A percentile compares a stretch with the other conserved stretches of the same genome.
Evolutionary conservation across 495 filamentous ascomycete species (phyloP).

Genomic region (Mytilinidion resinicola): DNA sequence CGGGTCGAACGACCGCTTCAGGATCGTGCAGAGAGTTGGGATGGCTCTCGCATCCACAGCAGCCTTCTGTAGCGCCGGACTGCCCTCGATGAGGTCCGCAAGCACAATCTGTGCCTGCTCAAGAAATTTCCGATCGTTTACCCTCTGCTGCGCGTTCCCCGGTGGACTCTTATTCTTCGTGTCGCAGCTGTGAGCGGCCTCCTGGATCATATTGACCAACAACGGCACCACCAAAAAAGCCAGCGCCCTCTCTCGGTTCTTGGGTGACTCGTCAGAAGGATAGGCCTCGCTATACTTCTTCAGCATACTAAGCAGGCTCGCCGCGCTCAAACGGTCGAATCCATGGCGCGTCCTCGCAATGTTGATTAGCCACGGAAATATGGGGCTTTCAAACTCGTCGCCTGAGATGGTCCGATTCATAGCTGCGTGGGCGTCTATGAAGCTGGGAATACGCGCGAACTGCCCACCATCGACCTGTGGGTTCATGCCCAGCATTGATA

Average conservation of each 20-base stretch:
- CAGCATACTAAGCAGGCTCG: constrained; percentile 52
- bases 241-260: constrained; percentile 31
- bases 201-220: constrained; percentile 35
- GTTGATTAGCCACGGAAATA: constrained; percentile 78
- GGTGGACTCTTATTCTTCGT: constrained; percentile 1
- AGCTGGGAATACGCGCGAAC: constrained; percentile 28
- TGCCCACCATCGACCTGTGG: background rate
- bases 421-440: constrained; percentile 16
- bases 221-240: constrained; percentile 35
- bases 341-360: constrained; percentile 57
- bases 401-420: constrained; percentile 38
- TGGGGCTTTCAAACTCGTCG: constrained; percentile 62
- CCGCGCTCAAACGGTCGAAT: constrained; percentile 68
- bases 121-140: constrained; percentile 31
- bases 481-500: background rate
- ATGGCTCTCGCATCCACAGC: constrained; percentile 74
- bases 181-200: constrained; percentile 11
- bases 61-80: constrained; percentile 67
- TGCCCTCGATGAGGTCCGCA: constrained; percentile 71
- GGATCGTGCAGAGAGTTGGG: constrained; percentile 62
- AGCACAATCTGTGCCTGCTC: constrained; percentile 70
- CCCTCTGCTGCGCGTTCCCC: constrained; percentile 25
- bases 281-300: constrained; percentile 24
- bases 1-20: constrained; percentile 64
- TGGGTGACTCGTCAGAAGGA: constrained; percentile 24